Percentiles rank a stretch among this genome's conserved stretches.
phyloP scores from a whole-genome alignment of 2,329 filamentous ascomycete species.

The Nigrospora sphaerica region DNA sequence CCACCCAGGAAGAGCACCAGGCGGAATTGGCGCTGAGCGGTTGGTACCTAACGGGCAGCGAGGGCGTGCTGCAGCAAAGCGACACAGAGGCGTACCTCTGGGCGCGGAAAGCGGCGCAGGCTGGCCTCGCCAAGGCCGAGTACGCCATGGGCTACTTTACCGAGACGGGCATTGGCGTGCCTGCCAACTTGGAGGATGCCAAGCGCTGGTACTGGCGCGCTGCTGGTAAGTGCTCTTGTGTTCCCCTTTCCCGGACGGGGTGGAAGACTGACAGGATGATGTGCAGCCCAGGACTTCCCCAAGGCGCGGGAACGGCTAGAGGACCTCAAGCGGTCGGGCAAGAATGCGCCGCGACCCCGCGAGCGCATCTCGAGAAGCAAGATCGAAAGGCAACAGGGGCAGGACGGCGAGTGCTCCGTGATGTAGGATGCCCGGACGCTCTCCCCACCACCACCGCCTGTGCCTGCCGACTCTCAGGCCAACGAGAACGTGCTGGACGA shows the following conservation, averaged over 20 bases:
- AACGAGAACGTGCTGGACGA: neutral
- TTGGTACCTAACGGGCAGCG: conserved; percentile 92
- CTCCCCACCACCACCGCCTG: neutral
- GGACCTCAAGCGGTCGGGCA: conserved; percentile 77
- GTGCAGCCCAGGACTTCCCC: conserved; percentile 80
- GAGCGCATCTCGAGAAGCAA: conserved; percentile 78
- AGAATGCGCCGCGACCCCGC: conserved; percentile 63
- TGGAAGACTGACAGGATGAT: conserved; percentile 16
- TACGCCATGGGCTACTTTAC: conserved; percentile 99
- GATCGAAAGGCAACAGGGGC: conserved; percentile 76
- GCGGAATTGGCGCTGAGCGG: conserved; percentile 76
- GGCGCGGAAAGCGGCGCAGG: conserved; percentile 86
- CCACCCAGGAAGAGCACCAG: conserved; percentile 90
- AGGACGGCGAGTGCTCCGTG: conserved; percentile 79
- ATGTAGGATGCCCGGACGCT: conserved; percentile 50
- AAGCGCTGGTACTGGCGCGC: conserved; percentile 98
- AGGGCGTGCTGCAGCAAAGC: conserved; percentile 81
- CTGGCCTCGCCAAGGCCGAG: conserved; percentile 85
- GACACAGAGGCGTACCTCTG: conserved; percentile 96
- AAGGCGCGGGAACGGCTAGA: conserved; percentile 90
- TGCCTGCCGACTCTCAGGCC: neutral
- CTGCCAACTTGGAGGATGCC: conserved; percentile 84
- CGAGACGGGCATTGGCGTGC: conserved; percentile 85
- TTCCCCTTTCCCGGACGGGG: neutral
- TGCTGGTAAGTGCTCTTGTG: conserved; percentile 63